Percentiles rank a stretch among this genome's conserved stretches.
Evolutionary conservation across 108 stramenopile species (phyloP).

Genomic region (Cafeteria roenbergensis): DNA sequence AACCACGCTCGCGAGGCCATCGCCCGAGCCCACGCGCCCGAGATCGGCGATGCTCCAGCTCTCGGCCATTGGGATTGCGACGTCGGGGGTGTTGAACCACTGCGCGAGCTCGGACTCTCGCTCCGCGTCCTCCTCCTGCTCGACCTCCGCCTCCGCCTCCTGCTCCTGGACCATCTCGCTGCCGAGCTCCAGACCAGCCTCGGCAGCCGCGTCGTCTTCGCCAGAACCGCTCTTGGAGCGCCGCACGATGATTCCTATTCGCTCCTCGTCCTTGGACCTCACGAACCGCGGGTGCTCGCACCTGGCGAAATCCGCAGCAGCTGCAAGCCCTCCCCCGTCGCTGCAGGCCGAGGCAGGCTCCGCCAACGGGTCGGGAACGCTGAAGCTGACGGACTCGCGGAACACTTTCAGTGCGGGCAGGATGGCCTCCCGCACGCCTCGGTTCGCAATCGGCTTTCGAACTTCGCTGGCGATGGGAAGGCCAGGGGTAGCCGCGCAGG

Average conservation of each 20-base stretch:
- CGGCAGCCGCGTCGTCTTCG: too few relatives aligned
- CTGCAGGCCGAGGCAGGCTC: too few relatives aligned
- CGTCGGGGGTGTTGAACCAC: background rate
- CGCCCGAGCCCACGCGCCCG: background rate
- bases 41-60: background rate
- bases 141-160: background rate
- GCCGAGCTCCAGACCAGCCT: too few relatives aligned
- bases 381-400: background rate
- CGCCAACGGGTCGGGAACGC: background rate
- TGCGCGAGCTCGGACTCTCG: too few relatives aligned
- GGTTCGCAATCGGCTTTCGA: background rate
- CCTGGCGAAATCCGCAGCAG: background rate
- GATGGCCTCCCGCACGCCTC: too few relatives aligned
- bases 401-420: background rate
- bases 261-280: background rate
- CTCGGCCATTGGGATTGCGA: background rate
- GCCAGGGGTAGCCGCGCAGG: too few relatives aligned
- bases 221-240: background rate
- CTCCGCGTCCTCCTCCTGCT: background rate
- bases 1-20: background rate
- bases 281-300: background rate
- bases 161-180: background rate
- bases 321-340: too few relatives aligned
- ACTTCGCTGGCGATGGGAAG: background rate
- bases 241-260: background rate